Evolutionary conservation across 1,284 basidiomycete genomes (phyloP), one percentile per base, ranked within the genome.

Genomic region (Phylloboletellus chloephorus): DNA sequence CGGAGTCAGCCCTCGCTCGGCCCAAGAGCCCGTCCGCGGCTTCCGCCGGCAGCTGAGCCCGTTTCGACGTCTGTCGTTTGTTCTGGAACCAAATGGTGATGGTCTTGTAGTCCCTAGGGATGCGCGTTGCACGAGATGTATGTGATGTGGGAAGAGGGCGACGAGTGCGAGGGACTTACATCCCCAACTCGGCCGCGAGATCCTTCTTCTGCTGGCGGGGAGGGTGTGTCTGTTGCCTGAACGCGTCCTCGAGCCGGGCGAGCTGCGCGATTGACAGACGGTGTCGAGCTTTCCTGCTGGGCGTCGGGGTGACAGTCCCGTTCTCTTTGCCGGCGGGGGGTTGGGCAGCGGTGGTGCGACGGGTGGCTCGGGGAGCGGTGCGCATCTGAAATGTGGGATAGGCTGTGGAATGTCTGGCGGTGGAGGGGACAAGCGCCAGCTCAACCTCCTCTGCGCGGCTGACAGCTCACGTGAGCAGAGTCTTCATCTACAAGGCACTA

Each of bases 51-150:
- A 28, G 40, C 35, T 49, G 50, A 41, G 61, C 60, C 48, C 65
- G 69, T 48, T 70, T 73, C 34, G 65, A 43, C 31, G 62, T 67
- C 45, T 73, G 67, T 7, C 72, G 69, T 52, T 67, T 73, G 51
- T 74, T 73, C 57, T 73, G 71, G 49, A 72, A 73, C 71, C 71
- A 73, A 28, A 74, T 67, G 39, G 68, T 73, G 46, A 74, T 54
- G 7, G 71, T 68, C 57, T 72, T 74, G 52, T 71, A 53, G 37
- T 72, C 67, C 60, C 69, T 72, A 41, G 17, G 31, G 21, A 44
- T 31, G n/a, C n/a, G n/a, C n/a, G n/a, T n/a, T n/a, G n/a, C n/a
- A n/a, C n/a, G n/a, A n/a, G n/a, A n/a, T n/a, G n/a, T n/a, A 25
- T 33, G 22, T 31, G 10, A 31, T 24, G 10, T 7, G 26, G 16